Percentiles rank a stretch among this genome's conserved stretches.
Evolutionary conservation across 2,329 filamentous ascomycete species (phyloP).

Genomic region (Metarhizium album): DNA sequence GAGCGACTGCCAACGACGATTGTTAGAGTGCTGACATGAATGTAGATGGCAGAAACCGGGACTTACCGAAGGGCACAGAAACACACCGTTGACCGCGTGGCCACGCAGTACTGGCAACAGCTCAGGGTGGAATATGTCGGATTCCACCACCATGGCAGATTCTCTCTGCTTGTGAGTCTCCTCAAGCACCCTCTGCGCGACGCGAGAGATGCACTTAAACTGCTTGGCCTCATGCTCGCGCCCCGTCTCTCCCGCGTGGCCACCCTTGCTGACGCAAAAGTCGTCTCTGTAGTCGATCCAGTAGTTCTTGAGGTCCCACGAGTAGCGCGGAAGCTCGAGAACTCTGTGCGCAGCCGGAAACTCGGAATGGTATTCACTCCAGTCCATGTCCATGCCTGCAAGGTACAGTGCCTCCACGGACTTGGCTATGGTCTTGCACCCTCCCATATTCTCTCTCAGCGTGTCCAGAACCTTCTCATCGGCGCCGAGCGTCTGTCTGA

Average conservation of each 20-base stretch:
- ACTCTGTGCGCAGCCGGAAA: constrained; percentile 31
- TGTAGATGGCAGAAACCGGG: background rate
- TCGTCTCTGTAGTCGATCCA: constrained; percentile 40
- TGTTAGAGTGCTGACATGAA: background rate
- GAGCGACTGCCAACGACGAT: constrained; percentile 3
- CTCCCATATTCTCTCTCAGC: background rate
- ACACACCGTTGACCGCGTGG: constrained; percentile 4
- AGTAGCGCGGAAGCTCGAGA: constrained; percentile 54
- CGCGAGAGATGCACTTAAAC: background rate
- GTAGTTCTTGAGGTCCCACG: constrained; percentile 62
- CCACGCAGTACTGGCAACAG: constrained; percentile 1
- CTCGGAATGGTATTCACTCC: constrained; percentile 38
- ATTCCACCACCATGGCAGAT: constrained; percentile 44
- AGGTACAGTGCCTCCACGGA: background rate
- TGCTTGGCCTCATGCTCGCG: background rate
- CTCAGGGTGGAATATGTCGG: constrained; percentile 11
- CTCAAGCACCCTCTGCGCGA: constrained; percentile 36
- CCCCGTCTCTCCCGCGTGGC: background rate
- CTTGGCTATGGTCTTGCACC: background rate
- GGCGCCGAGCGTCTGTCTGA: background rate
- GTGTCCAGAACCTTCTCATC: background rate
- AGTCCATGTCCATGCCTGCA: constrained; percentile 22
- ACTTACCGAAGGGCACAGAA: constrained; percentile 4
- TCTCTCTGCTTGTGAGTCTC: constrained; percentile 31
- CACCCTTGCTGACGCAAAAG: constrained; percentile 55